These are phyloP conservation scores for Venturiaceae sp. DNA, from an alignment of 2,329 filamentous ascomycete species.

Conservation along the genomic window DNA sequence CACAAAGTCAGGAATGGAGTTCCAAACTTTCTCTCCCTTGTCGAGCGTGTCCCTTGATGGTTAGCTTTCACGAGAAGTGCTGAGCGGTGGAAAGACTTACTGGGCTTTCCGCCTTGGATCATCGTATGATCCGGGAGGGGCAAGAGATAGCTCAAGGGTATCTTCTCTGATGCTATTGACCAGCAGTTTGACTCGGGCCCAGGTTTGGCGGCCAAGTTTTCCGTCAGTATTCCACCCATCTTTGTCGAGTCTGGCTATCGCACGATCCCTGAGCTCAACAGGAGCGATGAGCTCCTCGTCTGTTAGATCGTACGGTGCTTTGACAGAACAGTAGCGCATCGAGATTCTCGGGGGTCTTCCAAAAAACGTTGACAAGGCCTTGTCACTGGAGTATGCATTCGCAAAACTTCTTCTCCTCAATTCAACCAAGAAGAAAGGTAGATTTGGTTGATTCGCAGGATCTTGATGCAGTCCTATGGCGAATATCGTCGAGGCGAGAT, in stretches of 20 bases:
- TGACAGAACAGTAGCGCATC: constrained; percentile 44
- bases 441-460: constrained; percentile 20
- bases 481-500: constrained; percentile 19
- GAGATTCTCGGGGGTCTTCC: constrained; percentile 45
- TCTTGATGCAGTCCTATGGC: constrained; percentile 28
- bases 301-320: constrained; percentile 44
- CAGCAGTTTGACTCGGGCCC: constrained; percentile 35
- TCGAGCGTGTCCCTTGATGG: neutral
- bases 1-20: constrained; percentile 1
- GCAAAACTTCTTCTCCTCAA: constrained; percentile 23
- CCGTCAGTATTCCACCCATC: constrained; percentile 44
- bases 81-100: neutral
- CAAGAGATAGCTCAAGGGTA: constrained; percentile 47
- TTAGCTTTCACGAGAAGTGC: neutral
- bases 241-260: constrained; percentile 31
- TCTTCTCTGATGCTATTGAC: constrained; percentile 47
- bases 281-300: constrained; percentile 40
- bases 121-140: constrained; percentile 15
- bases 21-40: neutral
- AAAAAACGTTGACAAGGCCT: constrained; percentile 40
- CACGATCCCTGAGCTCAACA: constrained; percentile 28
- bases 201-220: constrained; percentile 33
- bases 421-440: constrained; percentile 25
- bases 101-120: neutral
- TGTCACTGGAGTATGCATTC: constrained; percentile 32